Conservation (phyloP, 129 eudicot genomes). For the Ambrosia trifida region DNA sequence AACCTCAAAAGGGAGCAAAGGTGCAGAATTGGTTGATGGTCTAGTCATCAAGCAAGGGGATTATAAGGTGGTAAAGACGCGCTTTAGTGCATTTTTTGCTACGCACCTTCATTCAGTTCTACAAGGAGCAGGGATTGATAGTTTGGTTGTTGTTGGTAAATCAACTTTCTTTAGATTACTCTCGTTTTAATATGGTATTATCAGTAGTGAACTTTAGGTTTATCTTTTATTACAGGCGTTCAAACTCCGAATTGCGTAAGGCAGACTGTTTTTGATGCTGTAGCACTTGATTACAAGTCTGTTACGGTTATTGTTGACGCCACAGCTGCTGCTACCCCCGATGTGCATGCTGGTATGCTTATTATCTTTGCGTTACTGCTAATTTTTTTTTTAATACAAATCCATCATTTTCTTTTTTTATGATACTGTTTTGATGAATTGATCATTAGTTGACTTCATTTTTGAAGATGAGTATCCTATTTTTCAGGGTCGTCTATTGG, state of each 20-base stretch:
- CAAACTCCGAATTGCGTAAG: constrained; percentile 66
- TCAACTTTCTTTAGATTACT: constrained; percentile 12
- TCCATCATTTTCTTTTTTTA: too few species aligned
- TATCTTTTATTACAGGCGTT: constrained; percentile 53
- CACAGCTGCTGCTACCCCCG: constrained; percentile 47
- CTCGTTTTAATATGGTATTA: neutral
- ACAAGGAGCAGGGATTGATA: constrained; percentile 59
- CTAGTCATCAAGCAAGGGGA: constrained; percentile 70
- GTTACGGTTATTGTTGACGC: constrained; percentile 45
- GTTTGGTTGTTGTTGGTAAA: constrained; percentile 67
- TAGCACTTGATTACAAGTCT: constrained; percentile 39
- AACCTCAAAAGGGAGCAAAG: constrained; percentile 71
- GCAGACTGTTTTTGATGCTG: constrained; percentile 49
- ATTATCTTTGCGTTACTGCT: neutral
- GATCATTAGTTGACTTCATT: too few species aligned
- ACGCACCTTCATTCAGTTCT: constrained; percentile 84
- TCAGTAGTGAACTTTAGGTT: neutral
- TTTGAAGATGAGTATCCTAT: too few species aligned
- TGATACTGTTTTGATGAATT: too few species aligned
- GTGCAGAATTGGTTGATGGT: constrained; percentile 79
- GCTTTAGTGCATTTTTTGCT: constrained; percentile 87
- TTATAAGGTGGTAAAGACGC: constrained; percentile 85
- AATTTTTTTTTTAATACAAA: too few species aligned
- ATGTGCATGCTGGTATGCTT: constrained; percentile 46
- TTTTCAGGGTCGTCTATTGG: too few species aligned